These are phyloP conservation scores for Fermentozyma sake DNA, from an alignment of 1,139 yeast species.

Conservation along the genomic window DNA sequence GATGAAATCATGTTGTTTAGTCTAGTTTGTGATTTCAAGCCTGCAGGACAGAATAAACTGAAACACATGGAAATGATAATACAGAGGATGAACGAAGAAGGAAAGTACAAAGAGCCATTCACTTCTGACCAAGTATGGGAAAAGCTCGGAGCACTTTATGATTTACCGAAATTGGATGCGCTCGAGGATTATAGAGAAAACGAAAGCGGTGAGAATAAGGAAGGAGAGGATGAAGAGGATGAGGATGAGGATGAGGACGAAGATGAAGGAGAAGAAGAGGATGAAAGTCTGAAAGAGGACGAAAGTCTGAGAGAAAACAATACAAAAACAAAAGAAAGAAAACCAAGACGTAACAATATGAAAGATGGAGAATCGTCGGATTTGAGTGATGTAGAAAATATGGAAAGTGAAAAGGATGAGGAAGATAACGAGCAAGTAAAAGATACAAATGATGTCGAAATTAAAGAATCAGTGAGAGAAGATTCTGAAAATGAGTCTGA, in stretches of 20 bases:
- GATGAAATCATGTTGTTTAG: slow-evolving; percentile 65
- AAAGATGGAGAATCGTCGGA: background rate
- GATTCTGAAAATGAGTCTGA: slow-evolving; percentile 1
- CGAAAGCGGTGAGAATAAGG: background rate
- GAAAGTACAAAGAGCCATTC: slow-evolving; percentile 22
- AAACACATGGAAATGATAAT: slow-evolving; percentile 56
- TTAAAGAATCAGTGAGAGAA: slow-evolving; percentile 1
- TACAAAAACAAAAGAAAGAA: too few relatives aligned
- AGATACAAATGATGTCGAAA: slow-evolving; percentile 1
- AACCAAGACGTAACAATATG: too few relatives aligned
- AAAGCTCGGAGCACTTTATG: slow-evolving; percentile 50
- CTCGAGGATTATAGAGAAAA: slow-evolving; percentile 32
- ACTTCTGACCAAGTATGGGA: slow-evolving; percentile 54
- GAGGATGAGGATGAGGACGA: background rate
- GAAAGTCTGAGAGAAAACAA: too few relatives aligned
- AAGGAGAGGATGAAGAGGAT: background rate
- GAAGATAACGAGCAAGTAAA: background rate
- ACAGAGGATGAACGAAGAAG: slow-evolving; percentile 42
- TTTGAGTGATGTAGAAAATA: background rate
- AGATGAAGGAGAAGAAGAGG: slow-evolving; percentile 1
- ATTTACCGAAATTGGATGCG: slow-evolving; percentile 52
- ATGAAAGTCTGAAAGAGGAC: background rate
- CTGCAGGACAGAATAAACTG: slow-evolving; percentile 56
- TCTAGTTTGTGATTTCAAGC: slow-evolving; percentile 66
- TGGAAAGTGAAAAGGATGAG: slow-evolving; percentile 1